A percentile compares a stretch with the other conserved stretches of the same genome.
Conservation (phyloP, 2,329 filamentous ascomycete genomes). For the Pseudogymnoascus sp. region DNA sequence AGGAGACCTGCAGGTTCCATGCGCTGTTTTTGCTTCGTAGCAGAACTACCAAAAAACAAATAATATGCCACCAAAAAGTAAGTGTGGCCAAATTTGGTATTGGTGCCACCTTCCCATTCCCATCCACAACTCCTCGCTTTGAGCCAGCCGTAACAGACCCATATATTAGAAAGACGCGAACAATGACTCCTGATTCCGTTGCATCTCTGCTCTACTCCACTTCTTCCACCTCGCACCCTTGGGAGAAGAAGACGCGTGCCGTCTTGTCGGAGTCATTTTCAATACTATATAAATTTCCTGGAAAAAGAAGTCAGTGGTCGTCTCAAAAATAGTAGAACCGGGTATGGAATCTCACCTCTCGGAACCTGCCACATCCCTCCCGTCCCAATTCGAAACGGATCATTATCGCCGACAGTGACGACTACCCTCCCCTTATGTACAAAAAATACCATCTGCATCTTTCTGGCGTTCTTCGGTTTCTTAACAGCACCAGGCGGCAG, state of each 20-base stretch:
- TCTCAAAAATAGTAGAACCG: conserved; percentile 2
- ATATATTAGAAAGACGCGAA: background rate
- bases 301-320: conserved; percentile 11
- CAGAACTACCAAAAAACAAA: background rate
- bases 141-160: conserved; percentile 1
- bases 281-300: conserved; percentile 93
- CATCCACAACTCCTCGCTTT: conserved; percentile 2
- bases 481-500: conserved; percentile 78
- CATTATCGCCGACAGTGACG: conserved; percentile 67
- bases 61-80: background rate
- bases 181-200: background rate
- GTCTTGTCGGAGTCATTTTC: conserved; percentile 67
- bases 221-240: conserved; percentile 59
- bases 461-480: conserved; percentile 82
- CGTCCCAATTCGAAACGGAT: conserved; percentile 69
- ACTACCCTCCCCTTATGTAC: conserved; percentile 76
- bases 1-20: background rate
- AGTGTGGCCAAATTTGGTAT: background rate
- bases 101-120: background rate
- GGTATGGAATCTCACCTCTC: conserved; percentile 58
- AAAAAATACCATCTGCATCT: conserved; percentile 97
- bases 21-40: background rate
- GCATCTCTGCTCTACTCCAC: background rate
- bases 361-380: conserved; percentile 94
- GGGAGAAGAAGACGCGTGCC: conserved; percentile 84